Conservation (phyloP, 2,329 filamentous ascomycete species). For the Elsinoe batatas region DNA sequence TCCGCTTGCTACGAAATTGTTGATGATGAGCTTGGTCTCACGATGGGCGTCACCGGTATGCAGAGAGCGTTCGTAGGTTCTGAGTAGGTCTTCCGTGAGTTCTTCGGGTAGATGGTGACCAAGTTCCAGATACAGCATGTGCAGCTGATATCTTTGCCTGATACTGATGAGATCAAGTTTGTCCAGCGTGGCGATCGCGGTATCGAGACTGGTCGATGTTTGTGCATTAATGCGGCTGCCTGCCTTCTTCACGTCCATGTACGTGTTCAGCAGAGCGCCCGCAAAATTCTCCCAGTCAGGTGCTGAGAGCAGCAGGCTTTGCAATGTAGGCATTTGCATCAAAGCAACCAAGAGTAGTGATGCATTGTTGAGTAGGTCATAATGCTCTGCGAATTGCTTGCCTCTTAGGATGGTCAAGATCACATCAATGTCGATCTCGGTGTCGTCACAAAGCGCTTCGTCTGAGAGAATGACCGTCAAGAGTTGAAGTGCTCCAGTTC, state of each 20-base stretch:
- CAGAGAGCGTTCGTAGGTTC: conserved; percentile 1
- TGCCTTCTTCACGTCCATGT: not conserved
- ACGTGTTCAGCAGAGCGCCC: conserved; percentile 1
- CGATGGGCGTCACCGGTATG: conserved; percentile 3
- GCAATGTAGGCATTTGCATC: not conserved
- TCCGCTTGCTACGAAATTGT: not conserved
- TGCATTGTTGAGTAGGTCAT: not conserved
- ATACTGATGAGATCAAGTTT: not conserved
- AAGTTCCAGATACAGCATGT: not conserved
- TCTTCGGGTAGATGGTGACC: conserved; percentile 6
- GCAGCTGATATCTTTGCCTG: conserved; percentile 7
- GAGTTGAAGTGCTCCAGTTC: conserved; percentile 8
- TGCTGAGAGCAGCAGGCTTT: not conserved
- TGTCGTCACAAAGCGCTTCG: not conserved
- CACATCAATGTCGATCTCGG: conserved; percentile 4
- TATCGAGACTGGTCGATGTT: not conserved
- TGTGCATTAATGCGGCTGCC: not conserved
- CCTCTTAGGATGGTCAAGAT: not conserved
- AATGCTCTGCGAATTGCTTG: not conserved
- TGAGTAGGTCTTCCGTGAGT: conserved; percentile 1
- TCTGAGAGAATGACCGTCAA: conserved; percentile 10
- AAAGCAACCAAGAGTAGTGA: not conserved
- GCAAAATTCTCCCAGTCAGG: conserved; percentile 4
- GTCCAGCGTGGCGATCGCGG: not conserved
- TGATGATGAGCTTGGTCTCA: not conserved